Evolutionary conservation across 257 asterid genomes (phyloP).

Genomic region (Verbascum thapsus): DNA sequence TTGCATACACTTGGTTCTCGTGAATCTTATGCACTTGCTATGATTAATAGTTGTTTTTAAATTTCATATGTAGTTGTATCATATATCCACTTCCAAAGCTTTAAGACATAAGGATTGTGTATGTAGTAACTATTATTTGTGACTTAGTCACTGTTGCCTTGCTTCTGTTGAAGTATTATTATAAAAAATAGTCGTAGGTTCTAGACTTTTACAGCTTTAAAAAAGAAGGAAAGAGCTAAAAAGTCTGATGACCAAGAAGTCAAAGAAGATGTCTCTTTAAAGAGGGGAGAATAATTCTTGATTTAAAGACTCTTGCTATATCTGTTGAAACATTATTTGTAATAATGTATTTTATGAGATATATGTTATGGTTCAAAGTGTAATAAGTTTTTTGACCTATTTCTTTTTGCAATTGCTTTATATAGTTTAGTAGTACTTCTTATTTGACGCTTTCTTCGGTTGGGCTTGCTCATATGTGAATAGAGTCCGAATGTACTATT

Average conservation of each 20-base stretch:
- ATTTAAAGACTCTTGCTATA: not conserved
- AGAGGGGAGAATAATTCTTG: not conserved
- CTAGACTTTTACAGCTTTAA: conserved; percentile 1
- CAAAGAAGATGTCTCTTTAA: not conserved
- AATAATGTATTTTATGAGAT: not conserved
- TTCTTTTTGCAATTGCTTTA: not conserved
- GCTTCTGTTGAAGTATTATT: not conserved
- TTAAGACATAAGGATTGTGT: not conserved
- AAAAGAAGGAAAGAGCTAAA: not conserved
- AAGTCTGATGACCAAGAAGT: conserved; percentile 22
- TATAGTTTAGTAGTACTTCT: not conserved
- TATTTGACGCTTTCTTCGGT: not conserved
- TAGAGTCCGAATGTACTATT: not conserved
- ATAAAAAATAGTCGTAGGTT: not conserved
- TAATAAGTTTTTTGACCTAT: not conserved
- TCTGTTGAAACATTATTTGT: not conserved
- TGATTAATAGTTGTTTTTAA: not conserved
- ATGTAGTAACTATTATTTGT: not conserved
- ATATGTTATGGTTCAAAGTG: not conserved
- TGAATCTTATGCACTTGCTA: not conserved
- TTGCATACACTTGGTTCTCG: conserved; percentile 2
- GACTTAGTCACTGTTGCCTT: conserved; percentile 6
- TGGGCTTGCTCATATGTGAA: not conserved
- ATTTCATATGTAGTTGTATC: not conserved
- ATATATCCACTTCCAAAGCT: not conserved